Percentiles rank a stretch among this genome's conserved stretches.
Evolutionary conservation across 2,329 filamentous ascomycete genomes (phyloP).

Genomic region (Lasiodiplodia citricola): DNA sequence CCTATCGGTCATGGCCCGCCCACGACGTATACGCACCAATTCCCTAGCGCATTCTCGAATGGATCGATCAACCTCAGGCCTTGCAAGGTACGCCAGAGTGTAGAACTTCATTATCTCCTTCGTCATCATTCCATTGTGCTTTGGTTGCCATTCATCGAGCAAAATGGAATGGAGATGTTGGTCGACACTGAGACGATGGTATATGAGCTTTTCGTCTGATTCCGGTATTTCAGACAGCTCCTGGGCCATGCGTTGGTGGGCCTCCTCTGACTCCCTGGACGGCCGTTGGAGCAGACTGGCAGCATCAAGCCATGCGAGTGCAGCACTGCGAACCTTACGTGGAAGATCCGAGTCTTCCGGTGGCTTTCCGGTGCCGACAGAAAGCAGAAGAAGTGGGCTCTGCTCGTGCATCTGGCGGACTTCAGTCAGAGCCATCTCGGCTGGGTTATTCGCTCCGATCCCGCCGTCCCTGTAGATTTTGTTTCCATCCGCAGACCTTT

Average conservation of each 20-base stretch:
- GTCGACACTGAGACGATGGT: background rate
- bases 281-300: background rate
- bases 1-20: constrained; percentile 26
- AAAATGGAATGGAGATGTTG: background rate
- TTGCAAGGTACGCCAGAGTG: background rate
- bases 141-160: background rate
- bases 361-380: constrained; percentile 29
- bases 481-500: constrained; percentile 4
- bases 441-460: constrained; percentile 30
- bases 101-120: background rate
- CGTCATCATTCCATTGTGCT: background rate
- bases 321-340: too few relatives aligned
- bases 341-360: background rate
- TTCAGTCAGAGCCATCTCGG: constrained; percentile 28
- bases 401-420: constrained; percentile 29
- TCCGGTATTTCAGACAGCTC: background rate
- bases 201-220: background rate
- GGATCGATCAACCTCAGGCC: background rate
- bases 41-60: background rate
- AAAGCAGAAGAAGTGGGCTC: constrained; percentile 28
- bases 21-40: background rate
- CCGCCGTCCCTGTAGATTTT: constrained; percentile 29
- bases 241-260: background rate
- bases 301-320: too few relatives aligned
- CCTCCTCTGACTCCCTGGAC: background rate